Evolutionary conservation across 2,329 filamentous ascomycete genomes (phyloP), one percentile per base, ranked within the genome.

Genomic region (Aspergillus sp.): DNA sequence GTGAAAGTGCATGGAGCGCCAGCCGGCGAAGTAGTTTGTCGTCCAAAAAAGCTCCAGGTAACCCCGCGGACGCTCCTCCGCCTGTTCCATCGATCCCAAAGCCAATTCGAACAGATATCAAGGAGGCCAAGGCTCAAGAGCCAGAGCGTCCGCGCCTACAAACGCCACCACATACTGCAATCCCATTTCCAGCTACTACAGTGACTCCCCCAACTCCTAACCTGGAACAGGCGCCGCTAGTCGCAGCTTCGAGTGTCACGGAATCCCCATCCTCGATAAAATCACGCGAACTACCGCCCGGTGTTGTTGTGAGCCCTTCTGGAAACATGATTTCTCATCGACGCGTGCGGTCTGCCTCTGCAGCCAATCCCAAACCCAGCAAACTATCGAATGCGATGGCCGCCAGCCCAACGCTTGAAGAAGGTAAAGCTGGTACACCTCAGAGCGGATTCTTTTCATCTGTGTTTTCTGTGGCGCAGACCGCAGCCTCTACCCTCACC

Each of bases 401-500:
- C 55, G 86, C 92, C 8, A 79, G 95, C 52, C 90, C 92, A 7
- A 90, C 88, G 0, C 80, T 85, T 39, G 93, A 97, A 72, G 87
- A 87, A 66, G 69, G 74, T 3, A 75, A 74, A 60, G 61, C 76
- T 63, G 67, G 73, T n/a, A 77, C 75, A 33, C 74, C 76, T 50
- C 76, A 77, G 55, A 75, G 74, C 33, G 88, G 92, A 1, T 98
- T 99, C 78, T 98, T 99, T 76, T 96, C 91, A 4, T 93, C 90
- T 24, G 90, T 99, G 70, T 86, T 99, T 63, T 93, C 91, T 41
- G 93, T 89, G 46, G 95, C 95, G 17, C 93, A 98, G 74, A 97
- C 89, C 82, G 93, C 93, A 44, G 92, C 93, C 14, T 91, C 84
- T 62, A 91, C 87, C 48, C 88, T 97, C 47, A 85, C 86, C 49